Evolutionary conservation across 192 early-diverging fungal species (phyloP).

Genomic region (Backusella macrospora): DNA sequence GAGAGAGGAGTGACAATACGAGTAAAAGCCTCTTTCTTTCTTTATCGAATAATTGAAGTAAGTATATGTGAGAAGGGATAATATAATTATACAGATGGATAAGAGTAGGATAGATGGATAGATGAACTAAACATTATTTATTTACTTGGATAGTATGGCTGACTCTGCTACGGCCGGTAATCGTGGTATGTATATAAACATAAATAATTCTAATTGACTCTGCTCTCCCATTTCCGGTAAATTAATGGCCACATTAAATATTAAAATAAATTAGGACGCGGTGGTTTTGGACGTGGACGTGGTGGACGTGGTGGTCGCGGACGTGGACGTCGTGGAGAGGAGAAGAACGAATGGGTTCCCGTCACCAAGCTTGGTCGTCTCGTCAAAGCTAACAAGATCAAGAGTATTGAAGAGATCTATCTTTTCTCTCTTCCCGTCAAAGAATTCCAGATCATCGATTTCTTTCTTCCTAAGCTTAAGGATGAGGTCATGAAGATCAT

Average conservation of each 20-base stretch:
- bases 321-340: constrained; percentile 40
- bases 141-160: constrained; percentile 67
- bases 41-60: constrained; percentile 24
- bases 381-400: constrained; percentile 97
- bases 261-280: constrained; percentile 28
- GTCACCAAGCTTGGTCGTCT: constrained; percentile 99
- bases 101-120: not conserved
- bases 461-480: constrained; percentile 93
- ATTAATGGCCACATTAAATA: not conserved
- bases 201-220: not conserved
- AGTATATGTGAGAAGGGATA: not conserved
- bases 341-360: constrained; percentile 60
- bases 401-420: constrained; percentile 96
- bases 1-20: not conserved
- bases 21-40: constrained; percentile 20
- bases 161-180: constrained; percentile 78
- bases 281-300: constrained; percentile 47
- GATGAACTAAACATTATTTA: not conserved
- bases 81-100: not conserved
- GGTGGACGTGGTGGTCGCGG: constrained; percentile 47
- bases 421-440: constrained; percentile 98
- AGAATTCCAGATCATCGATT: constrained; percentile 98
- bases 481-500: constrained; percentile 99
- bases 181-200: constrained; percentile 55
- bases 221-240: not conserved